Base-by-base conservation (phyloP, 495 filamentous ascomycete genomes). In the Niebla homalea region DNA sequence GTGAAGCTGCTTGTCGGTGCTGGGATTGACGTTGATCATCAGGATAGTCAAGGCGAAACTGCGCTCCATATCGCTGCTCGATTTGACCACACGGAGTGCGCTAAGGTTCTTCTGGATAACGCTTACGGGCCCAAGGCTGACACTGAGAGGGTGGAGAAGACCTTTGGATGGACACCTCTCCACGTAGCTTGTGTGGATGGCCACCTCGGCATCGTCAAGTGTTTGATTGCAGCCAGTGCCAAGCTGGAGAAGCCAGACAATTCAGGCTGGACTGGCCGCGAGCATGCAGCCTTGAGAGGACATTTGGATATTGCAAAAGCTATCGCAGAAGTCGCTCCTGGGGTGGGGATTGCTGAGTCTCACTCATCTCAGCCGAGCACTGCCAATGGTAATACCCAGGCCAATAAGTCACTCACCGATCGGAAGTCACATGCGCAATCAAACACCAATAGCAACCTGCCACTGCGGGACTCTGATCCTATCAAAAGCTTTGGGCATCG, bases 401-500 rank as follows among this genome's bases (percentile, higher is more conserved):
- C 55, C 0, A 49, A 57, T 7, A 54, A 32, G 5, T 46, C 57
- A 5, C 62, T 81, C 11, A 62, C 65, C 15, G 77, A 81, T 38
- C 67, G 75, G 38, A 66, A 64, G 40, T 79, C 78, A 4, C 74
- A 75, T 57, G 59, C 48, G 3, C 60, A 55, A 5, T 57, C 60
- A 1, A 70, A 67, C 42, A 57, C 65, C 35, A 55, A 58, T 10
- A 70, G 65, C 46, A 67, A 56, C 56, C 59, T 62, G 57, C 4
- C 10, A 2, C 56, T 53, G 10, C 69, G 76, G 42, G 62, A 66
- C 12, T 61, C 78, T 21, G 86, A 93, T 43, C 82, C 87, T 40
- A 76, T 96, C 52, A 97, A 97, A 64, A 84, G 88, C 19, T 98
- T 94, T 68, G 92, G 92, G 49, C 92, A 97, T 69, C 77, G 90